Evolutionary conservation across 257 asterid species (phyloP).

Genomic region (Eustoma russellianum): DNA sequence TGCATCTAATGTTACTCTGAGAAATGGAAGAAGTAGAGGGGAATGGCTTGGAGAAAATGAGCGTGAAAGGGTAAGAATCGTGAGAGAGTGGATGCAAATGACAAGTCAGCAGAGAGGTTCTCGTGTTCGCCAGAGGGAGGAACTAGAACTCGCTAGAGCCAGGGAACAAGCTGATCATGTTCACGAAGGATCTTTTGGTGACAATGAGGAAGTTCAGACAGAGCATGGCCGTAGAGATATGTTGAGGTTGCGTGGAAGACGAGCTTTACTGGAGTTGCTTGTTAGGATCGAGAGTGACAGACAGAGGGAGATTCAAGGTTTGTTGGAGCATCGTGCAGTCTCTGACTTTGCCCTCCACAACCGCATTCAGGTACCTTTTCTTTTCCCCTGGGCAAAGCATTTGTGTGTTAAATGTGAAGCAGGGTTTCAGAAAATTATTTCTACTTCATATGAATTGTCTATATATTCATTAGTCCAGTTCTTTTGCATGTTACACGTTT

Average conservation of each 20-base stretch:
- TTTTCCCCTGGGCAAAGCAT: background rate
- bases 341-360: slow-evolving; percentile 88
- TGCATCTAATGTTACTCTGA: slow-evolving; percentile 52
- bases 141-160: slow-evolving; percentile 29
- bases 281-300: slow-evolving; percentile 77
- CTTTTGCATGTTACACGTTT: too few species aligned
- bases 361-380: slow-evolving; percentile 65
- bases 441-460: too few species aligned
- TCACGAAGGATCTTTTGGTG: slow-evolving; percentile 42
- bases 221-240: slow-evolving; percentile 71
- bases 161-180: slow-evolving; percentile 38
- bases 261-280: slow-evolving; percentile 77
- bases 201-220: slow-evolving; percentile 63
- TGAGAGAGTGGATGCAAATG: slow-evolving; percentile 96
- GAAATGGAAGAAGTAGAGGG: slow-evolving; percentile 60
- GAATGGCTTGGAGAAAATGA: slow-evolving; percentile 96
- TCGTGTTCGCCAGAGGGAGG: slow-evolving; percentile 48
- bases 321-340: slow-evolving; percentile 87
- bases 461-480: too few species aligned
- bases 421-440: too few species aligned
- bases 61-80: slow-evolving; percentile 90
- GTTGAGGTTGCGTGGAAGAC: slow-evolving; percentile 85
- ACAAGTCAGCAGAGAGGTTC: slow-evolving; percentile 84
- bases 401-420: too few species aligned
- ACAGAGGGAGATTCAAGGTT: slow-evolving; percentile 70